Evolutionary conservation across 768 basidiomycete genomes (phyloP), one percentile per base, ranked within the genome.

Genomic region (Psilocybe sp.): DNA sequence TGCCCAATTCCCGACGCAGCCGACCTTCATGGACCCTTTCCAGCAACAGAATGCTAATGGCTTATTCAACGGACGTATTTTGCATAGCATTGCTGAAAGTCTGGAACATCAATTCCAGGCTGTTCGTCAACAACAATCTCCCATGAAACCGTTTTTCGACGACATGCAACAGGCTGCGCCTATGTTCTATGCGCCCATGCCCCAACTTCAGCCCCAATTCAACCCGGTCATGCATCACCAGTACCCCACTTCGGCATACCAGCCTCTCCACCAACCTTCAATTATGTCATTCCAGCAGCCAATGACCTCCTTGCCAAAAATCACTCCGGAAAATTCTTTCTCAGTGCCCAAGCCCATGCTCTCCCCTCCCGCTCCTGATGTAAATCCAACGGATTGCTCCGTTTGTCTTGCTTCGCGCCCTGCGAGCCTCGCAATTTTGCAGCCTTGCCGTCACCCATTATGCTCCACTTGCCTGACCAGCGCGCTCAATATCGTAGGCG

Each of bases 401-500:
- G 85, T 88, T 19, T 89, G 87, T 55, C 79, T 83, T 18, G 71
- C 69, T 36, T 59, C 66, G 36, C 57, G 65, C 23, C 71, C 71
- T 11, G 50, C 64, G 28, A 69, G 69, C 58, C 72, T 89, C 34
- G 89, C 85, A 1, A 73, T 88, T 52, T 77, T 93, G 15, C 75
- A 79, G 18, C 90, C 91, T 0, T 93, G 91, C 66, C 63, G 69
- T 5, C 91, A 93, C 63, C 76, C 85, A 1, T 71, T 92, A 1
- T 93, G 91, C 62, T 87, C 89, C 2, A 77, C 78, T 9, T 93
- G 91, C 61, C 74, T 93, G 48, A 93, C 91, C 1, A 90, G 89
- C 44, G 87, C 89, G 7, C 73, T 93, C 45, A 93, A 93, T 57
- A 92, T 92, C 45, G 91, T 92, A 14, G 90, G 90, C 6, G 90